Base-by-base conservation (phyloP, 192 early-diverging fungal genomes). In the Physocladia obscura region DNA sequence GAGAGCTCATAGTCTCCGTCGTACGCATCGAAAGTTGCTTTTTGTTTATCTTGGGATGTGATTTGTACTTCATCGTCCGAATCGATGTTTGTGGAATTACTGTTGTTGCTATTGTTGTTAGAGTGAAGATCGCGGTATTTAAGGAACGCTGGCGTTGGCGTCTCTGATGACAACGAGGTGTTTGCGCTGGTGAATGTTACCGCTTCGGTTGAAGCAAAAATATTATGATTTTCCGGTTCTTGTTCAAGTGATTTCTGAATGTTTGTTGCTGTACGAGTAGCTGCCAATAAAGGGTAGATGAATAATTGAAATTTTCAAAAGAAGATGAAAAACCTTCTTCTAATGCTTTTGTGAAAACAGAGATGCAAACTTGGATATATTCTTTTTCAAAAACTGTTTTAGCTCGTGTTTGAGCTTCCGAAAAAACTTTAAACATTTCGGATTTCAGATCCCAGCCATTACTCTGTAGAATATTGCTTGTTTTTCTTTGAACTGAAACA, bases 1-100 rank as follows among this genome's bases (percentile, higher is more conserved):
- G 32, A 27, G 6, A 32, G 1, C 26, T 57, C 65, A 11, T 57
- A 30, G 1, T 68, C 54, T 15, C 56, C 52, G 15, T 44, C 51
- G 13, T 24, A 24, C 30, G 30, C 24, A n/a, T 21, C 49, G 19
- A n/a, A n/a, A n/a, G n/a, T n/a, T n/a, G n/a, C n/a, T n/a, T n/a
- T n/a, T n/a, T n/a, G n/a, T n/a, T n/a, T n/a, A n/a, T n/a, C n/a
- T n/a, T n/a, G n/a, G n/a, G n/a, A n/a, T n/a, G n/a, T n/a, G n/a
- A n/a, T n/a, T n/a, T n/a, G n/a, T n/a, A 51, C 62, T 65, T 65
- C 62, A 36, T 52, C 49, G 34, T 51, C 47, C 8, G 49, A 13
- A 19, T 62, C 61, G 19, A 47, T 34, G 11, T 65, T 17, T 1
- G 49, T 29, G n/a, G n/a, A n/a, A n/a, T n/a, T n/a, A n/a, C 19